Conservation (phyloP, 2,329 filamentous ascomycete genomes). For the Ophioceras dolichostomum region DNA sequence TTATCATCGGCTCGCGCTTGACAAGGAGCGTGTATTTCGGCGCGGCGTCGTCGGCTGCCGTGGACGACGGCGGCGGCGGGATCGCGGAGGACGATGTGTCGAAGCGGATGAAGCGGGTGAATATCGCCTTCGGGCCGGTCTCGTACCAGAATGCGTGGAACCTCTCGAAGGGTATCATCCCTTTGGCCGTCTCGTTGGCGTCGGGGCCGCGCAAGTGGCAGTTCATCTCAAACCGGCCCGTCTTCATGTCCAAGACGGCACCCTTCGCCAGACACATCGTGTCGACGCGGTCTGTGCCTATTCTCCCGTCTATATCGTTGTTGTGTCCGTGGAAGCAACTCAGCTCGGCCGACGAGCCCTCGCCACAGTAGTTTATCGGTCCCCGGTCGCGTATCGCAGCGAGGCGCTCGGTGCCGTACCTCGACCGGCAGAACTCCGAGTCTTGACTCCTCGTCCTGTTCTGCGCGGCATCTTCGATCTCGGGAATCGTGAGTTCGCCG, state of each 20-base stretch:
- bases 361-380: too few species aligned
- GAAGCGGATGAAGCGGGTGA: constrained; percentile 3
- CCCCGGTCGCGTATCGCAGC: too few species aligned
- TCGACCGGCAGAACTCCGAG: too few species aligned
- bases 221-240: constrained; percentile 1
- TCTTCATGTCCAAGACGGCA: constrained; percentile 2
- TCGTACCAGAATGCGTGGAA: constrained; percentile 7
- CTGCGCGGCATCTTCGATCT: too few species aligned
- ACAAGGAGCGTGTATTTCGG: constrained; percentile 5
- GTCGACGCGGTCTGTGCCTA: constrained; percentile 3
- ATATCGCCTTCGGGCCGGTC: constrained; percentile 6
- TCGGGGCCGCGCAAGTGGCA: constrained; percentile 4
- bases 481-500: too few species aligned
- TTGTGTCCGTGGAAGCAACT: constrained; percentile 8
- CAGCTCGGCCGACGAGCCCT: too few species aligned
- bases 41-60: neutral
- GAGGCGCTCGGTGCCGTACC: too few species aligned
- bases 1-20: constrained; percentile 8
- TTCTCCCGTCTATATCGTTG: too few species aligned
- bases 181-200: neutral
- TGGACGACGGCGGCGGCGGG: neutral
- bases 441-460: too few species aligned
- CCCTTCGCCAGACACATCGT: constrained; percentile 6
- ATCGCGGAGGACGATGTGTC: neutral
- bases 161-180: constrained; percentile 2